A percentile compares a stretch with the other conserved stretches of the same genome.
Conservation (phyloP, 1,139 yeast genomes). For the Geotrichum bryndzae region DNA sequence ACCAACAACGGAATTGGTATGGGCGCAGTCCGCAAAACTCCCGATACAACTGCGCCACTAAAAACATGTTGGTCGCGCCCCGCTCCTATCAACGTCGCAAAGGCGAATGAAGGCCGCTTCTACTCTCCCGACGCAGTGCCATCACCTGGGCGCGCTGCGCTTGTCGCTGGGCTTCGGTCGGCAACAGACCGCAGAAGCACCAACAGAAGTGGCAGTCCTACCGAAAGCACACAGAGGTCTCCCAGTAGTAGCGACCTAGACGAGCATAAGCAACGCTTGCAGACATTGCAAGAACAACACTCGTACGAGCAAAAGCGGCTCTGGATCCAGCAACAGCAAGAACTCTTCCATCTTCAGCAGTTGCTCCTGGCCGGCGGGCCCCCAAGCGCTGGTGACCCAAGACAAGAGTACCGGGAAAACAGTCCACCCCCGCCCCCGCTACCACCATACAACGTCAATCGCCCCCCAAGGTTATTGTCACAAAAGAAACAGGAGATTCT, state of each 20-base stretch:
- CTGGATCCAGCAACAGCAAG: slow-evolving; percentile 1
- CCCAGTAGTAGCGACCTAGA: background rate
- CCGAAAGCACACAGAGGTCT: background rate
- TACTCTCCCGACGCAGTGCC: slow-evolving; percentile 1
- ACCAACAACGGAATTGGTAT: background rate
- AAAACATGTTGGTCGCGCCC: background rate
- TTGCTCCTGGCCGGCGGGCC: slow-evolving; percentile 23
- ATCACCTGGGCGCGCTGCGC: slow-evolving; percentile 28
- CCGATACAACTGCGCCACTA: background rate
- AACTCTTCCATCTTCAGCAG: slow-evolving; percentile 4
- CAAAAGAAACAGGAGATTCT: slow-evolving; percentile 38
- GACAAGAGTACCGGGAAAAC: background rate
- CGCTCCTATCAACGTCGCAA: slow-evolving; percentile 11
- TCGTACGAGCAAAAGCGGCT: slow-evolving; percentile 4
- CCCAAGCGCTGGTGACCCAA: background rate
- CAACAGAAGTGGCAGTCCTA: background rate
- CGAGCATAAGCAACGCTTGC: slow-evolving; percentile 22
- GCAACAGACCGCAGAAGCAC: slow-evolving; percentile 31
- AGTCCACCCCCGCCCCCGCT: slow-evolving; percentile 22
- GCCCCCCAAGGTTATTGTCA: slow-evolving; percentile 21
- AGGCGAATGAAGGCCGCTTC: slow-evolving; percentile 5
- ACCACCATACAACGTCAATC: slow-evolving; percentile 20
- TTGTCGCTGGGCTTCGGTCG: slow-evolving; percentile 30
- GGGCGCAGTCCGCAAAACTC: background rate
- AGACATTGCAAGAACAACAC: background rate